A percentile compares a stretch with the other conserved stretches of the same genome.
Conservation (phyloP, 2,329 filamentous ascomycete species). For the Acrocalymma vagum region DNA sequence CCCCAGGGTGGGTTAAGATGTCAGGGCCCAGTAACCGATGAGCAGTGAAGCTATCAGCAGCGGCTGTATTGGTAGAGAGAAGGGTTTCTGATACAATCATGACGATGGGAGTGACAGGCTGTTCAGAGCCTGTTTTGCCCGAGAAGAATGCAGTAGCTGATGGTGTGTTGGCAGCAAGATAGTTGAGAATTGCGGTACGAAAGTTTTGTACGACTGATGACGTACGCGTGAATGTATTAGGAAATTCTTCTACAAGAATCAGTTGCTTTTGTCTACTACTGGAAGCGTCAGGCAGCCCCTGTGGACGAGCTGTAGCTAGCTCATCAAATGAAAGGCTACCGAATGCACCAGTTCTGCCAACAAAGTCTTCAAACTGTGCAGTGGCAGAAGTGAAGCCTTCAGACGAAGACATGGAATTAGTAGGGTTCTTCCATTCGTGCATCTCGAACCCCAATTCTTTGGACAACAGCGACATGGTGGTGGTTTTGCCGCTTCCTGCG, state of each 20-base stretch:
- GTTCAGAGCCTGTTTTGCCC: constrained; percentile 27
- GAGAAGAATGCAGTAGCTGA: constrained; percentile 58
- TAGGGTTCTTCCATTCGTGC: constrained; percentile 90
- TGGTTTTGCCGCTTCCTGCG: constrained; percentile 92
- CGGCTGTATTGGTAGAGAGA: constrained; percentile 82
- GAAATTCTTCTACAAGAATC: constrained; percentile 60
- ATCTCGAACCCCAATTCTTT: constrained; percentile 79
- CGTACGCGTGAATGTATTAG: constrained; percentile 57
- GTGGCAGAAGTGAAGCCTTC: constrained; percentile 75
- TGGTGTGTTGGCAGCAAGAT: constrained; percentile 73
- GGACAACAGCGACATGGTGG: constrained; percentile 80
- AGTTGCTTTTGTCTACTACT: constrained; percentile 46
- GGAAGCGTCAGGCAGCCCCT: constrained; percentile 16
- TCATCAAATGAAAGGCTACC: constrained; percentile 68
- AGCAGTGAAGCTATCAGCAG: constrained; percentile 90
- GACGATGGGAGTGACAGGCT: constrained; percentile 69
- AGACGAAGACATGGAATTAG: constrained; percentile 65
- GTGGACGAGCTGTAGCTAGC: constrained; percentile 19
- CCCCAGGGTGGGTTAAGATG: constrained; percentile 81
- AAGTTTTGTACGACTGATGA: constrained; percentile 61
- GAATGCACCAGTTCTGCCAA: constrained; percentile 83
- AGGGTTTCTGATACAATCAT: constrained; percentile 93
- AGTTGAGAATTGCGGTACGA: constrained; percentile 77
- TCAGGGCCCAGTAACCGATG: constrained; percentile 89
- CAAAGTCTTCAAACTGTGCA: constrained; percentile 89